Base-by-base conservation (phyloP, 176 grass and related monocot genomes). In the Melocanna baccifera region DNA sequence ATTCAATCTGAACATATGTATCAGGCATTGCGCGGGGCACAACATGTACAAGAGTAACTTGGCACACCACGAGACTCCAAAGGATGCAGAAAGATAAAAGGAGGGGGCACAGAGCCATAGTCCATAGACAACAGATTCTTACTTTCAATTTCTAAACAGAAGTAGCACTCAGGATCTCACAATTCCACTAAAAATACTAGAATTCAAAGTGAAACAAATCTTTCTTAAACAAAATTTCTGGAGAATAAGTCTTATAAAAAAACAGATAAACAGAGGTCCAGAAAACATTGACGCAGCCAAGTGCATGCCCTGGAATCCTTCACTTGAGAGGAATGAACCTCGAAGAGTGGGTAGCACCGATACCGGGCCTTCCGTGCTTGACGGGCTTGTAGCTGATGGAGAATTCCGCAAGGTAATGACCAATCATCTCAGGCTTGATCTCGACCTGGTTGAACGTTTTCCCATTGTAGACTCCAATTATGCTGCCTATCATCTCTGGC, bases 361-460 rank as follows among this genome's bases (percentile, higher is more conserved):
- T 89, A 84, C 87, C 87, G 1, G 91, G 80, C 80, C 91, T 87
- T 70, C 91, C 91, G 0, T 94, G 92, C 87, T 87, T 89, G 13
- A 89, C 92, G 0, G 84, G 92, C 81, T 85, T 94, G 80, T 94
- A 94, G 10, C 80, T 85, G 72, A 85, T 89, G 42, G 80, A 84
- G 72, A 94, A 94, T 71, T 94, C 87, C 0, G 81, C 84, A 4
- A 94, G 74, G 73, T 91, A 85, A 76, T 94, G 92, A 22, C 90
- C 90, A 29, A 92, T 92, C 90, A 92, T 92, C 79, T 92, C 90
- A 15, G 90, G 90, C 69, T 80, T 92, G 58, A 92, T 92, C 74
- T 92, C 90, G 43, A 92, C 90, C 79, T 86, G 79, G 56, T 83
- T 90, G 71, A 94, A 91, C 4, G 41, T 69, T 76, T 88, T 94